Evolutionary conservation across 306 rosid genomes (phyloP).

Genomic region (Abrus precatorius): DNA sequence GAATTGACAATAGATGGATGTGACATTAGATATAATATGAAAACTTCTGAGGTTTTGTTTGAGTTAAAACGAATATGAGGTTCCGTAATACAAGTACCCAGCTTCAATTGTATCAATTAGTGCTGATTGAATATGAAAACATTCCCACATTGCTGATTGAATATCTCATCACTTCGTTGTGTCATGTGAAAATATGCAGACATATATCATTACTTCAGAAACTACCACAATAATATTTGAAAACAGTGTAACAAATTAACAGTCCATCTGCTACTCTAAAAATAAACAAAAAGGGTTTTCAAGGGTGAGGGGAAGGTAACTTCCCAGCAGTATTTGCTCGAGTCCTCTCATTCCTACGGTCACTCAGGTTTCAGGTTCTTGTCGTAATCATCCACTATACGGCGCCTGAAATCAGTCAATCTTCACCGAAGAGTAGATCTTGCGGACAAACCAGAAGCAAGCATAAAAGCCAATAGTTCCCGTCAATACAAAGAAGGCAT

Average conservation of each 20-base stretch:
- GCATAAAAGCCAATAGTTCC: slow-evolving; percentile 99
- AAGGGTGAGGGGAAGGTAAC: slow-evolving; percentile 48
- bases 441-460: slow-evolving; percentile 96
- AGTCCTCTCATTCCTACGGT: slow-evolving; percentile 40
- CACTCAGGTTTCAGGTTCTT: slow-evolving; percentile 37
- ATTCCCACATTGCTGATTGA: slow-evolving; percentile 22
- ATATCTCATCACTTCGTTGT: slow-evolving; percentile 15
- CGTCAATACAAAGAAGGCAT: slow-evolving; percentile 91
- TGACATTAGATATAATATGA: too few species aligned
- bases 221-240: slow-evolving; percentile 52
- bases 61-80: too few species aligned
- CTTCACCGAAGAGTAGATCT: slow-evolving; percentile 97
- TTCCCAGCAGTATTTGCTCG: slow-evolving; percentile 47
- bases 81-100: too few species aligned
- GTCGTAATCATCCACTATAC: slow-evolving; percentile 25
- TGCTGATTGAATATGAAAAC: neutral
- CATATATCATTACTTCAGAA: slow-evolving; percentile 52
- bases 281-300: slow-evolving; percentile 49
- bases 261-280: slow-evolving; percentile 59
- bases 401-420: slow-evolving; percentile 76
- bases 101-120: too few species aligned
- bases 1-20: too few species aligned
- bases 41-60: too few species aligned
- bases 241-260: slow-evolving; percentile 52
- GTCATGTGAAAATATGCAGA: slow-evolving; percentile 50